phyloP scores from a whole-genome alignment of 257 asterid species.

The Salvia miltiorrhiza region DNA sequence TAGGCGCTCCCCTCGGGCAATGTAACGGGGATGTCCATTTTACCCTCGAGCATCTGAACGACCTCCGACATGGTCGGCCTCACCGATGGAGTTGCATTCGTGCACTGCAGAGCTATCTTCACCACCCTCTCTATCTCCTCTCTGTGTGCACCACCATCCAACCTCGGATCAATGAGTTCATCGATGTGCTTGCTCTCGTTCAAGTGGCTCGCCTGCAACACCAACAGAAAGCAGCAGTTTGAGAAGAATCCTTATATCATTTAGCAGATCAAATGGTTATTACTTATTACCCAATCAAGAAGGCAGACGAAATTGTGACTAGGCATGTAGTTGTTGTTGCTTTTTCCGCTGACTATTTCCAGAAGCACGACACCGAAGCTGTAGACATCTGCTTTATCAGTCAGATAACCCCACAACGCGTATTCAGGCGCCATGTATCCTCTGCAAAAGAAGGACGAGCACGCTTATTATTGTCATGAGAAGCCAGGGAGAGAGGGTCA shows the following conservation, averaged over 20 bases:
- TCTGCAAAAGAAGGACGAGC: constrained; percentile 33
- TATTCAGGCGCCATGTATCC: constrained; percentile 98
- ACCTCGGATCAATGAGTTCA: constrained; percentile 51
- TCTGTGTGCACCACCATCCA: constrained; percentile 33
- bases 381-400: constrained; percentile 83
- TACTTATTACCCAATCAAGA: constrained; percentile 67
- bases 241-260: not conserved
- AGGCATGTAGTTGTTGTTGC: constrained; percentile 73
- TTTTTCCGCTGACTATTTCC: constrained; percentile 81
- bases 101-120: constrained; percentile 68
- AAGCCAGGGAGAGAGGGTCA: too few relatives aligned
- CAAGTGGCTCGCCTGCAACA: constrained; percentile 63
- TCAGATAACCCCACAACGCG: constrained; percentile 83
- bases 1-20: constrained; percentile 45
- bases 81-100: constrained; percentile 61
- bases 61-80: constrained; percentile 85
- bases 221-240: not conserved
- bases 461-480: too few relatives aligned
- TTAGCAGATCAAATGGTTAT: too few relatives aligned
- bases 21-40: constrained; percentile 43
- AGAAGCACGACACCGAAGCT: constrained; percentile 79
- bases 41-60: constrained; percentile 77
- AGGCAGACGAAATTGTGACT: constrained; percentile 63
- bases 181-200: constrained; percentile 49
- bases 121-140: constrained; percentile 56